Evolutionary conservation across 805 yeast genomes (phyloP).

Genomic region (Pachysolen tannophilus): DNA sequence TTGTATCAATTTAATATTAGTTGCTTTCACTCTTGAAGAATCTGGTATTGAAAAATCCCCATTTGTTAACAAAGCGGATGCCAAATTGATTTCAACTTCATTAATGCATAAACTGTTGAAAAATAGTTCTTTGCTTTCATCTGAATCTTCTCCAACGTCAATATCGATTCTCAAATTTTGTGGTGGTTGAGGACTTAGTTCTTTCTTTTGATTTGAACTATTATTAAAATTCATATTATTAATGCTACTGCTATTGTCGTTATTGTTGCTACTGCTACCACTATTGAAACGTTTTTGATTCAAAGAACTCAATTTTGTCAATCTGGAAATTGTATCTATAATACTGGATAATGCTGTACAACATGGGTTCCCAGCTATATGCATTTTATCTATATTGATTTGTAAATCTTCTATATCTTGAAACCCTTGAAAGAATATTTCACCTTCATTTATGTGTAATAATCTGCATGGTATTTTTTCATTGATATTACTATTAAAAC

Average conservation of each 20-base stretch:
- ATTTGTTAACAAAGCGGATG: constrained; percentile 32
- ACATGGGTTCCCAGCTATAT: constrained; percentile 36
- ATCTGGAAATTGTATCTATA: constrained; percentile 28
- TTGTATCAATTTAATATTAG: constrained; percentile 32
- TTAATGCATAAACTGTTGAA: constrained; percentile 32
- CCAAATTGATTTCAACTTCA: constrained; percentile 31
- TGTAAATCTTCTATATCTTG: constrained; percentile 25
- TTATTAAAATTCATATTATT: no score
- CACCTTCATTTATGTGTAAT: constrained; percentile 27
- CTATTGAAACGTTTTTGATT: no score
- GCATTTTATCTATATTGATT: constrained; percentile 30
- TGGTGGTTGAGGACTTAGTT: no score
- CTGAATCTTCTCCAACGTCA: constrained; percentile 5
- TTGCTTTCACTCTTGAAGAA: constrained; percentile 19
- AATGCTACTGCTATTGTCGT: no score
- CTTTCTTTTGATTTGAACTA: no score
- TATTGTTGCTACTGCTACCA: no score
- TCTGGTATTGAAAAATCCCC: constrained; percentile 35
- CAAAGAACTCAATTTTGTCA: constrained; percentile 26
- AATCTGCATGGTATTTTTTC: constrained; percentile 13
- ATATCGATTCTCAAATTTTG: constrained; percentile 5
- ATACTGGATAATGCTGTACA: constrained; percentile 29
- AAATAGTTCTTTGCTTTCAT: constrained; percentile 15
- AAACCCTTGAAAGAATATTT: constrained; percentile 41
- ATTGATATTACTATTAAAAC: constrained; percentile 5